Evolutionary conservation across 805 yeast genomes (phyloP).

Genomic region (Yarrowia sp.): DNA sequence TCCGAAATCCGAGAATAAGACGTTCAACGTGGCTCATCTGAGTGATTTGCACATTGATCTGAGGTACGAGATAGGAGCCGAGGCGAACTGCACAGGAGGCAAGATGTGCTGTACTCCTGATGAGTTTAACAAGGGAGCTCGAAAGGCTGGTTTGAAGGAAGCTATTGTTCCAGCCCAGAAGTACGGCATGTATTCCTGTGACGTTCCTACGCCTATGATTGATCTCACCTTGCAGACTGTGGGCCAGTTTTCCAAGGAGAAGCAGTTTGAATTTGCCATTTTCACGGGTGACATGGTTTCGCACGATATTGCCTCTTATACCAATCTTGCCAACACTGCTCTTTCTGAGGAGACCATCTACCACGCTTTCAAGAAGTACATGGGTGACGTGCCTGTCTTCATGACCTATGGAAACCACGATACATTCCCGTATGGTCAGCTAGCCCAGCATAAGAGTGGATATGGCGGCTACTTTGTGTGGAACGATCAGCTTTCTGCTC

Average conservation of each 20-base stretch:
- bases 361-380: background rate
- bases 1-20: too few species aligned
- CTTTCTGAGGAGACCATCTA: background rate
- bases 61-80: too few species aligned
- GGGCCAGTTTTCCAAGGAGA: background rate
- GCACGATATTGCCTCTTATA: background rate
- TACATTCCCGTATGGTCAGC: background rate
- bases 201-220: background rate
- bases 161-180: background rate
- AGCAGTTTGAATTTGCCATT: background rate
- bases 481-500: background rate
- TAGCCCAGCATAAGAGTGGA: background rate
- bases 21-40: too few species aligned
- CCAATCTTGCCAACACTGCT: background rate
- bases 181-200: background rate
- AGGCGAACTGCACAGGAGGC: too few species aligned
- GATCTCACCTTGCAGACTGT: background rate
- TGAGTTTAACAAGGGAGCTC: too few species aligned
- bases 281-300: background rate
- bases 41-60: too few species aligned
- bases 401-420: background rate
- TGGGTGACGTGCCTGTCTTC: background rate
- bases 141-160: too few species aligned
- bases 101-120: too few species aligned
- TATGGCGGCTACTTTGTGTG: background rate